Percentiles rank a stretch among this genome's conserved stretches.
Conservation (phyloP, 1,284 basidiomycete genomes). For the Trametes polyzona region DNA sequence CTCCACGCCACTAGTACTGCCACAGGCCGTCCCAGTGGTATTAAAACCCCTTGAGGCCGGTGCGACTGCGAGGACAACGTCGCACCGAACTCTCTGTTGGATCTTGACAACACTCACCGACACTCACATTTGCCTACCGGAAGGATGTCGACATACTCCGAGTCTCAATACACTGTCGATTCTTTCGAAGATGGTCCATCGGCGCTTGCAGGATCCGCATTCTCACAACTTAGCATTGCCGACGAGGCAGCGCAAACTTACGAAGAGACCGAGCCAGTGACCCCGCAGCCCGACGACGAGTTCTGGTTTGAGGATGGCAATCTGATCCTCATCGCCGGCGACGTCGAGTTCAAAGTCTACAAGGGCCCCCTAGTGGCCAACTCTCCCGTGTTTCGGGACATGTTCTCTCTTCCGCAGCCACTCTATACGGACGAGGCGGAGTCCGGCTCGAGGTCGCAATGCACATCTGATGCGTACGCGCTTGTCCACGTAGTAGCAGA, state of each 20-base stretch:
- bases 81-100: too few relatives aligned
- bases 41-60: too few relatives aligned
- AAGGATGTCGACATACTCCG: too few relatives aligned
- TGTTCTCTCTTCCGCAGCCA: constrained; percentile 11
- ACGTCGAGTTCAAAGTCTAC: constrained; percentile 11
- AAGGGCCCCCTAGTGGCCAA: constrained; percentile 5
- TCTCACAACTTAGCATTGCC: too few relatives aligned
- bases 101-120: too few relatives aligned
- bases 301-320: constrained; percentile 17
- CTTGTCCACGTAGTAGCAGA: constrained; percentile 17
- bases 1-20: too few relatives aligned
- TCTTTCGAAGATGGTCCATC: too few relatives aligned
- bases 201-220: too few relatives aligned
- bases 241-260: neutral
- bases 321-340: constrained; percentile 4
- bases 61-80: too few relatives aligned
- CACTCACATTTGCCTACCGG: too few relatives aligned
- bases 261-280: neutral
- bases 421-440: neutral
- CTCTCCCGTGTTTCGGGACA: constrained; percentile 11
- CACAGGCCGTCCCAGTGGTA: too few relatives aligned
- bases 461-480: neutral
- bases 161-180: too few relatives aligned
- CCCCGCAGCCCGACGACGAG: constrained; percentile 9
- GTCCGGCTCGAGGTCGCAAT: neutral